Evolutionary conservation across 805 yeast genomes (phyloP).

Genomic region (Saccharomyces jurei): DNA sequence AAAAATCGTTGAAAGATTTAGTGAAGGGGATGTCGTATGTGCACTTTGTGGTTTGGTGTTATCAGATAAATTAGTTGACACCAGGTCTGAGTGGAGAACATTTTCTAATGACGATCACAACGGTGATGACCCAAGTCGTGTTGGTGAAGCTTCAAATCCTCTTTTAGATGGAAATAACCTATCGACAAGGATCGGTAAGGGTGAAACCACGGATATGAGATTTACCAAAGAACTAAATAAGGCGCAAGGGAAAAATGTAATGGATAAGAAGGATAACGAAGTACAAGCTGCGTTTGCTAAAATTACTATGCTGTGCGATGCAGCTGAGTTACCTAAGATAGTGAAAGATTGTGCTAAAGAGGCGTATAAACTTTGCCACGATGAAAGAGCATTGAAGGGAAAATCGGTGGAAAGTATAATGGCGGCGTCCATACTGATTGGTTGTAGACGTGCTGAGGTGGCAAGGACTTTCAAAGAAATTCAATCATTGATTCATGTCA

Average conservation of each 20-base stretch:
- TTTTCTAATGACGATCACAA: constrained; percentile 96
- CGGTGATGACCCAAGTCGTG: constrained; percentile 98
- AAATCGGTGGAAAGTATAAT: constrained; percentile 88
- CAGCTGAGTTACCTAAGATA: constrained; percentile 85
- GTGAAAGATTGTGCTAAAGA: constrained; percentile 98
- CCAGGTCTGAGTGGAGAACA: constrained; percentile 97
- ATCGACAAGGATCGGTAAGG: constrained; percentile 84
- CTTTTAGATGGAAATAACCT: constrained; percentile 84
- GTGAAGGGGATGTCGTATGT: constrained; percentile 98
- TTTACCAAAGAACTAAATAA: constrained; percentile 84
- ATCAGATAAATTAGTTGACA: constrained; percentile 86
- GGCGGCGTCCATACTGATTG: constrained; percentile 93
- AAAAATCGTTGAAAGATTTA: constrained; percentile 85
- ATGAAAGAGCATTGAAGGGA: constrained; percentile 77
- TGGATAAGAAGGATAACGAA: constrained; percentile 82
- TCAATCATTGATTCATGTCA: constrained; percentile 89
- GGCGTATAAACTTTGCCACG: constrained; percentile 85
- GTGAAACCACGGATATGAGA: constrained; percentile 78
- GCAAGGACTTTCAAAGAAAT: constrained; percentile 94
- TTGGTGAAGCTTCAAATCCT: constrained; percentile 94
- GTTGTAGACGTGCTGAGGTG: constrained; percentile 88
- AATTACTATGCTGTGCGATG: constrained; percentile 94
- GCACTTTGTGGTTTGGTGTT: constrained; percentile 93
- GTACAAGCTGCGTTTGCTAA: constrained; percentile 82
- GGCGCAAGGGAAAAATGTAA: constrained; percentile 78